Base-by-base conservation (phyloP, 192 early-diverging fungal genomes). In the Allomyces arbusculus region DNA sequence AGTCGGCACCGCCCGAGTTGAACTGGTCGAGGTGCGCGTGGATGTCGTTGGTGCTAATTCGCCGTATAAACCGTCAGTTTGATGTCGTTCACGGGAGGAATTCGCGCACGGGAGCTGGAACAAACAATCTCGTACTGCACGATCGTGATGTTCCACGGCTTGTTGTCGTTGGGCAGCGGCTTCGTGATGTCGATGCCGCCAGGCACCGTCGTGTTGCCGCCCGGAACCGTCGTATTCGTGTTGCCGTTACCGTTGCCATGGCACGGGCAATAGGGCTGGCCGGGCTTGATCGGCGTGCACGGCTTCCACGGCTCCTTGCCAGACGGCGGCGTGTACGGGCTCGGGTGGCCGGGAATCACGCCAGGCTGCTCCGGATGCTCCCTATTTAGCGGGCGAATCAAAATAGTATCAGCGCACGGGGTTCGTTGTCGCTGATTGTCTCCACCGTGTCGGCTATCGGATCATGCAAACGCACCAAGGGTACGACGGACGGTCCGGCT, bases 11-110 rank as follows among this genome's bases (percentile, higher is more conserved):
- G 62, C 72, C 66, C 24, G 64, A 68, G 74, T 78, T 80, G 75
- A 82, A 81, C 26, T 71, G 69, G 28, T 79, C 75, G 62, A 81
- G 70, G 70, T 76, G 74, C 4, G 71, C 68, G 64, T 80, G 77
- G 22, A 78, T 69, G 68, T 79, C 79, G 68, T 80, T 83, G 69
- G 80, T 78, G 66, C 33, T 40, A 40, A 40, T 8, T 40, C 33
- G 33, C 4, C 33, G n/a, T n/a, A n/a, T n/a, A n/a, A 8, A 40
- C 7, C 7, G 33, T 40, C 33, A 40, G 33, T 8, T 40, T 40
- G 33, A 7, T 40, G 7, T 7, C 33, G 8, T 8, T 3, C 33
- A 7, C 8, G 3, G 2, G 33, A 8, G 33, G 7, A 8, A 40
- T 8, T 40, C 7, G 33, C 33, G 7, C 8, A 8, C 33, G 7